Percentiles rank a stretch among this genome's conserved stretches.
Conservation (phyloP, 2,329 filamentous ascomycete genomes). For the Penicillium sclerotigenum region DNA sequence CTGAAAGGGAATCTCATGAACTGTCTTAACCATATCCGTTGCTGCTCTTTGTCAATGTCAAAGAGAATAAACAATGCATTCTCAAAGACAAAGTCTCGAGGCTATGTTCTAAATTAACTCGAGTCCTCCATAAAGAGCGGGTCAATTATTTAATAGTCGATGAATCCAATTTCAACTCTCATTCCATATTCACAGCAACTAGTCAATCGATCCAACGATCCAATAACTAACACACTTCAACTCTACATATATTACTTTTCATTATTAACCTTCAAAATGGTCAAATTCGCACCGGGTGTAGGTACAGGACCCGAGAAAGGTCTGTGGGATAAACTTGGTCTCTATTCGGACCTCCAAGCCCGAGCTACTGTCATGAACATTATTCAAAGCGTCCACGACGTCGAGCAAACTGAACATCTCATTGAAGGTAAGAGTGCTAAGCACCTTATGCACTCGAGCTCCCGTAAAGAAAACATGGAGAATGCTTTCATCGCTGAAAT, state of each 20-base stretch:
- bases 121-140: not conserved
- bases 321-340: not conserved
- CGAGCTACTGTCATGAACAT: not conserved
- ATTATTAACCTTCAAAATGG: not conserved
- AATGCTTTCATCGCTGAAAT: not conserved
- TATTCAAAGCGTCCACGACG: not conserved
- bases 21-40: not conserved
- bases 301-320: not conserved
- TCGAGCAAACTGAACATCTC: rapidly evolving
- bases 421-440: rapidly evolving
- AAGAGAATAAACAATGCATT: not conserved
- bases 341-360: not conserved
- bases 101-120: not conserved
- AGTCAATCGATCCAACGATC: not conserved
- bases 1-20: no score
- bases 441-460: not conserved
- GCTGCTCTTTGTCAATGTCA: not conserved
- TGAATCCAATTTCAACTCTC: not conserved
- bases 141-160: not conserved
- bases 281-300: not conserved
- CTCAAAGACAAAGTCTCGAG: not conserved
- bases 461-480: rapidly evolving
- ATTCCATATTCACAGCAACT: not conserved
- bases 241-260: not conserved
- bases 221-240: not conserved